phyloP scores from a whole-genome alignment of 2,329 filamentous ascomycete genomes.

The Niveomyces coronatus region DNA sequence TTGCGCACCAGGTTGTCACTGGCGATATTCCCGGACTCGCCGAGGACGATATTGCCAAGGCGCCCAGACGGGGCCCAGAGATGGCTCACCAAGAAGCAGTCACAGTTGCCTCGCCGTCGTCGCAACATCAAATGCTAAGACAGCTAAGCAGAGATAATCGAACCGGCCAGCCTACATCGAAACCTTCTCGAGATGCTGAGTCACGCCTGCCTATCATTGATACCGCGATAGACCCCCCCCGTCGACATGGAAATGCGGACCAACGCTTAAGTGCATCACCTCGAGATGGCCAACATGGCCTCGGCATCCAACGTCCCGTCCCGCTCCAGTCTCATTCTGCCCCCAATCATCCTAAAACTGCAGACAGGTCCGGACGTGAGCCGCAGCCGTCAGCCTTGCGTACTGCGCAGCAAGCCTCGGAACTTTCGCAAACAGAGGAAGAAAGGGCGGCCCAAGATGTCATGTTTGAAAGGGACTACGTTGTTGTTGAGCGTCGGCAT shows the following conservation, averaged over 20 bases:
- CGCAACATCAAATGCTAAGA: constrained; percentile 17
- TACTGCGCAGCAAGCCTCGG: constrained; percentile 10
- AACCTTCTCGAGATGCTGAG: constrained; percentile 32
- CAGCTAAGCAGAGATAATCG: constrained; percentile 29
- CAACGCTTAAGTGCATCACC: constrained; percentile 32
- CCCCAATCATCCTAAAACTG: constrained; percentile 30
- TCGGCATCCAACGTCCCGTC: constrained; percentile 40
- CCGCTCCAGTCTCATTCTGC: constrained; percentile 38
- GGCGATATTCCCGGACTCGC: constrained; percentile 71
- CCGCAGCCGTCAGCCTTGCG: constrained; percentile 7
- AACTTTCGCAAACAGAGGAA: constrained; percentile 41
- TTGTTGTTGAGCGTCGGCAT: constrained; percentile 86
- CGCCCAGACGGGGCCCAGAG: constrained; percentile 23
- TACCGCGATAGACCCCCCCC: constrained; percentile 28
- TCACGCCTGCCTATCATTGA: constrained; percentile 33
- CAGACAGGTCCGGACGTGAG: constrained; percentile 12
- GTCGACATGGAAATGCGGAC: constrained; percentile 17
- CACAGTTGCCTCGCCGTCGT: constrained; percentile 17
- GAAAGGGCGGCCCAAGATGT: constrained; percentile 75
- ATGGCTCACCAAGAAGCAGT: constrained; percentile 22
- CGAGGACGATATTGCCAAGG: constrained; percentile 57
- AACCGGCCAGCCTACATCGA: constrained; percentile 21
- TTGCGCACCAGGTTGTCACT: constrained; percentile 61
- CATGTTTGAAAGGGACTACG: constrained; percentile 86
- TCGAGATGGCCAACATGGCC: constrained; percentile 35